A percentile compares a stretch with the other conserved stretches of the same genome.
phyloP scores from a whole-genome alignment of 768 basidiomycete genomes.

The Boletus pseudopeckii region DNA sequence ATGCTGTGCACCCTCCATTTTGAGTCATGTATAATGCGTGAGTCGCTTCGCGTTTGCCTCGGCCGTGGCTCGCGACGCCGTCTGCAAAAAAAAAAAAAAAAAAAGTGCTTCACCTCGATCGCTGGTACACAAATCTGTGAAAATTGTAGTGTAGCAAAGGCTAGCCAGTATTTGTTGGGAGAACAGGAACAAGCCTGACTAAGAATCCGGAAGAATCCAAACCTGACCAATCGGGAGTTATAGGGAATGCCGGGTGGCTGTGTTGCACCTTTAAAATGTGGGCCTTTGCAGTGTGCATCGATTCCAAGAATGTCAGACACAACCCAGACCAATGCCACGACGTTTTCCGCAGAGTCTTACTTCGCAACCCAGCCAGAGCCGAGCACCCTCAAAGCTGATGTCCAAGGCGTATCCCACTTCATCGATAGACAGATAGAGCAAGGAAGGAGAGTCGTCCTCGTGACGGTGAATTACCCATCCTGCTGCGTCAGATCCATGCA shows the following conservation, averaged over 20 bases:
- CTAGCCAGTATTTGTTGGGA: too few species aligned
- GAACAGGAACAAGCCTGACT: too few species aligned
- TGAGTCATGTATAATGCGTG: too few species aligned
- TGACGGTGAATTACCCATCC: constrained; percentile 65
- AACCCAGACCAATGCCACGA: constrained; percentile 11
- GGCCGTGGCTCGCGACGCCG: too few species aligned
- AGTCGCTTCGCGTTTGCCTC: too few species aligned
- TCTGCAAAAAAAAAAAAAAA: too few species aligned
- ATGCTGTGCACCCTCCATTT: too few species aligned
- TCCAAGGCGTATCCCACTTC: constrained; percentile 63
- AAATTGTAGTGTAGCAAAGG: too few species aligned
- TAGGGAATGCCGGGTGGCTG: constrained; percentile 14
- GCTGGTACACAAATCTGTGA: too few species aligned
- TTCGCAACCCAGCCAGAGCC: constrained; percentile 88
- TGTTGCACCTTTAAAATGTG: neutral
- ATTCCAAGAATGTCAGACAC: constrained; percentile 17
- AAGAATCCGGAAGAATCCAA: too few species aligned
- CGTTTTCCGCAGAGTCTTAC: constrained; percentile 85
- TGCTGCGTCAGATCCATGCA: neutral
- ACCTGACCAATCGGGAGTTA: too few species aligned
- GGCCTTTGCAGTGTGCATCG: neutral
- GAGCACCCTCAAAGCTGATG: constrained; percentile 62
- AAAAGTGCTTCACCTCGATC: too few species aligned
- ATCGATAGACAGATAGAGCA: constrained; percentile 60
- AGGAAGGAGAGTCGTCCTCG: constrained; percentile 80